Evolutionary conservation across 345 rosid genomes (phyloP).

Genomic region (Brassica incana): DNA sequence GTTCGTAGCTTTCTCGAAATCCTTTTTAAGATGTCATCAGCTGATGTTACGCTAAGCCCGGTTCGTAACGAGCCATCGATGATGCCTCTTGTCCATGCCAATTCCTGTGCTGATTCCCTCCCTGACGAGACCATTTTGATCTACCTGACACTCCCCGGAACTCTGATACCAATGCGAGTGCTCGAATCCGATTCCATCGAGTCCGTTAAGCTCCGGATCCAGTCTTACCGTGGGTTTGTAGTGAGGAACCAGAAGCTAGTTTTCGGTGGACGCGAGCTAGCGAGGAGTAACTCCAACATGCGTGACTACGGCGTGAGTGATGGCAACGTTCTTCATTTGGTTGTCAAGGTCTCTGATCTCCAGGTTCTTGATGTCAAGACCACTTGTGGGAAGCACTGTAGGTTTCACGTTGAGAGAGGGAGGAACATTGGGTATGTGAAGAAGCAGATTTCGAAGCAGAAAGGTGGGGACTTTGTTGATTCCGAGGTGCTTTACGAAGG

Average conservation of each 20-base stretch:
- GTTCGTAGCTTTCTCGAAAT: constrained; percentile 13
- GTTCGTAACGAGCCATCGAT: constrained; percentile 37
- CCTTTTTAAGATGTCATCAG: constrained; percentile 50
- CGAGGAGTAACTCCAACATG: constrained; percentile 64
- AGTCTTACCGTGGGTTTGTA: constrained; percentile 65
- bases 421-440: constrained; percentile 75
- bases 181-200: constrained; percentile 63
- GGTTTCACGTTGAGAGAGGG: constrained; percentile 58
- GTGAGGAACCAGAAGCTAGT: constrained; percentile 72
- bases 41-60: constrained; percentile 54
- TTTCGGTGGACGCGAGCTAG: constrained; percentile 66
- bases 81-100: constrained; percentile 26
- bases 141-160: constrained; percentile 45
- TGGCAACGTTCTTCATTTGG: constrained; percentile 75
- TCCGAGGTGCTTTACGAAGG: constrained; percentile 68
- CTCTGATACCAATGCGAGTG: constrained; percentile 53
- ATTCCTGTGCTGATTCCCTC: constrained; percentile 17
- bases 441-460: constrained; percentile 53
- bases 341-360: constrained; percentile 71
- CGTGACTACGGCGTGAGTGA: constrained; percentile 69
- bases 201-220: constrained; percentile 72
- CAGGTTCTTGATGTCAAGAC: constrained; percentile 68
- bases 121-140: constrained; percentile 56
- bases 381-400: constrained; percentile 52
- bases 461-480: constrained; percentile 46